Evolutionary conservation across 1,139 yeast genomes (phyloP).

Genomic region (Pichia sp.): DNA sequence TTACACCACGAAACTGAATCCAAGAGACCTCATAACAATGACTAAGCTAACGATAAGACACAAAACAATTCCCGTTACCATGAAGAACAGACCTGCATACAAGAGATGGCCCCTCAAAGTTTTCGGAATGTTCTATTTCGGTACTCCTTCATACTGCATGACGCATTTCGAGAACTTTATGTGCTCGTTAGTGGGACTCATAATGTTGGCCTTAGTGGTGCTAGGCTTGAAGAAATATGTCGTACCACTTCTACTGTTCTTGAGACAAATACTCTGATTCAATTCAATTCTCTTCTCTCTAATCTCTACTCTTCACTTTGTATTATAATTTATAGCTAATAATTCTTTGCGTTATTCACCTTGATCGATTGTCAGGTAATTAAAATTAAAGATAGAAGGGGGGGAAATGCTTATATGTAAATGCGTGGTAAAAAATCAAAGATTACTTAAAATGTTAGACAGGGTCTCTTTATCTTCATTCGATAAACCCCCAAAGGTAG

Average conservation of each 20-base stretch:
- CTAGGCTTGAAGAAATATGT: slow-evolving; percentile 11
- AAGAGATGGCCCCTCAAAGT: slow-evolving; percentile 3
- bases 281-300: neutral
- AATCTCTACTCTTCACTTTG: neutral
- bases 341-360: neutral
- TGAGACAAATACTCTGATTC: neutral
- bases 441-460: slow-evolving; percentile 6
- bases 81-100: slow-evolving; percentile 4
- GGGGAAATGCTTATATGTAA: neutral
- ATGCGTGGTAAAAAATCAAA: neutral
- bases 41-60: slow-evolving; percentile 1
- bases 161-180: slow-evolving; percentile 7
- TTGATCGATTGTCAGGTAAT: no score
- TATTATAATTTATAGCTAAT: neutral
- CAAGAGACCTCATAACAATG: no score
- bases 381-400: no score
- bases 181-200: neutral
- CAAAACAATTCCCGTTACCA: neutral
- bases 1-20: no score
- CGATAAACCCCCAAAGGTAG: slow-evolving; percentile 7
- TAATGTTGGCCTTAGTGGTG: slow-evolving; percentile 1
- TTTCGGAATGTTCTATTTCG: slow-evolving; percentile 4
- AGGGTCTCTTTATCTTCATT: slow-evolving; percentile 7
- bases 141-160: slow-evolving; percentile 1
- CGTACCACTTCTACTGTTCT: slow-evolving; percentile 5